These are phyloP conservation scores for Globisporangium abappressorium DNA, from an alignment of 352 stramenopile species.

Conservation along the genomic window DNA sequence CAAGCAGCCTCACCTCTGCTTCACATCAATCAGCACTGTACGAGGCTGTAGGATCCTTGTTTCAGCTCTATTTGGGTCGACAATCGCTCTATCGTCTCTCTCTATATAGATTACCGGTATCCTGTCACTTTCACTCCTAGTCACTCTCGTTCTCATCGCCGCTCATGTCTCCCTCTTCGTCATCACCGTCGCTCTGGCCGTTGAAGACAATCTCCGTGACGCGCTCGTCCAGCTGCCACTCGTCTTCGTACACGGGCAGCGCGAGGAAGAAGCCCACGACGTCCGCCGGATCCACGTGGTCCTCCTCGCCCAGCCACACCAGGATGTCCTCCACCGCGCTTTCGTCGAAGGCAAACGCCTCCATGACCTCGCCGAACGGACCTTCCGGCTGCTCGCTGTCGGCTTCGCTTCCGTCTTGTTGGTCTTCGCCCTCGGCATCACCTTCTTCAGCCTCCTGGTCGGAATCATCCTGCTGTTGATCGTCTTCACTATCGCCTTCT, in stretches of 20 bases:
- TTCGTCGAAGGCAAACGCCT: slow-evolving; percentile 59
- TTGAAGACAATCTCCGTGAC: slow-evolving; percentile 75
- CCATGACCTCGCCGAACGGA: slow-evolving; percentile 51
- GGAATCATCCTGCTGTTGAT: slow-evolving; percentile 8
- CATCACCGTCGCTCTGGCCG: slow-evolving; percentile 25
- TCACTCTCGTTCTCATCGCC: slow-evolving; percentile 9
- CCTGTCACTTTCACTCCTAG: slow-evolving; percentile 19
- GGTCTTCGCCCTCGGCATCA: not conserved
- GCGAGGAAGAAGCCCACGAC: slow-evolving; percentile 69
- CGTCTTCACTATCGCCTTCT: slow-evolving; percentile 29
- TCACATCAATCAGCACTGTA: not conserved
- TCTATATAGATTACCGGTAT: slow-evolving; percentile 18
- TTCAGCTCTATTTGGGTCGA: not conserved
- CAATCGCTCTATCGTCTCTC: slow-evolving; percentile 13
- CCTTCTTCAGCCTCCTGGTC: slow-evolving; percentile 10
- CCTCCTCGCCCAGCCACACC: slow-evolving; percentile 45
- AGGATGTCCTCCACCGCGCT: slow-evolving; percentile 36
- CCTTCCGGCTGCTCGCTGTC: slow-evolving; percentile 16
- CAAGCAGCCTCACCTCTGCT: not conserved
- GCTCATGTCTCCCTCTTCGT: not conserved
- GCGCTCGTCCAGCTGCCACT: slow-evolving; percentile 77
- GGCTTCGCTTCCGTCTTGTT: not conserved
- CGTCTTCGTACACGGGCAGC: slow-evolving; percentile 66
- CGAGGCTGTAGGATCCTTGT: not conserved
- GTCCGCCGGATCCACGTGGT: slow-evolving; percentile 49